These are phyloP conservation scores for fission yeast (Schizosaccharomyces pombe) DNA, from an alignment of 805 yeast species.

Conservation along the genomic window DNA sequence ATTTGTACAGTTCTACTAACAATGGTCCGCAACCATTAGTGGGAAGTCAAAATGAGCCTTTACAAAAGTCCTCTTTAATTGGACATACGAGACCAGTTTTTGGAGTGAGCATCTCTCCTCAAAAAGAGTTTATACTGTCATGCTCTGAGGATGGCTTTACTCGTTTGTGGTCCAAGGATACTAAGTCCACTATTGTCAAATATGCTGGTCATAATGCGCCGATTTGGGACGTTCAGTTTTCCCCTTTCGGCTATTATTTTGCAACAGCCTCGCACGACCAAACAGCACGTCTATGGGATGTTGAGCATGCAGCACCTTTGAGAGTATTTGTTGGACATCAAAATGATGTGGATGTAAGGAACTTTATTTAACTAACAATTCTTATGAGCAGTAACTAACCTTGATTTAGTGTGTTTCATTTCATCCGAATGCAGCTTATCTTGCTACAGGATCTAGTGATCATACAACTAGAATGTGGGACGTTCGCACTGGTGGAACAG, in stretches of 20 bases:
- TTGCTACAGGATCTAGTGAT: slow-evolving; percentile 87
- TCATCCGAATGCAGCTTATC: slow-evolving; percentile 88
- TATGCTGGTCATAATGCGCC: slow-evolving; percentile 93
- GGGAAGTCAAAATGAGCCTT: background rate
- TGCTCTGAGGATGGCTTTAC: slow-evolving; percentile 82
- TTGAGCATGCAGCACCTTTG: slow-evolving; percentile 89
- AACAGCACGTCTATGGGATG: slow-evolving; percentile 92
- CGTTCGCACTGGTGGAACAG: slow-evolving; percentile 64
- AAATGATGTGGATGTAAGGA: slow-evolving; percentile 65
- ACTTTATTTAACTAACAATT: background rate
- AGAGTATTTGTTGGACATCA: slow-evolving; percentile 93
- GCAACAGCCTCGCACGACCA: slow-evolving; percentile 97
- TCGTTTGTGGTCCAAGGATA: slow-evolving; percentile 80
- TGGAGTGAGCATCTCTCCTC: slow-evolving; percentile 77
- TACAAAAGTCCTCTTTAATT: slow-evolving; percentile 23
- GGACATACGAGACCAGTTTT: slow-evolving; percentile 93
- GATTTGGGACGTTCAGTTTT: slow-evolving; percentile 86
- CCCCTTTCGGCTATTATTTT: slow-evolving; percentile 90
- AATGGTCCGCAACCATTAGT: background rate
- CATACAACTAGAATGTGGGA: slow-evolving; percentile 98
- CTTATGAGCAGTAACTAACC: background rate
- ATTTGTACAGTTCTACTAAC: slow-evolving; percentile 69
- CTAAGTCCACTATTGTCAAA: slow-evolving; percentile 68
- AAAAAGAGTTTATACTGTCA: slow-evolving; percentile 53
- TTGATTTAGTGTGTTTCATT: slow-evolving; percentile 30